A percentile compares a stretch with the other conserved stretches of the same genome.
Conservation (phyloP, 345 rosid genomes). For the Anacardium occidentale region DNA sequence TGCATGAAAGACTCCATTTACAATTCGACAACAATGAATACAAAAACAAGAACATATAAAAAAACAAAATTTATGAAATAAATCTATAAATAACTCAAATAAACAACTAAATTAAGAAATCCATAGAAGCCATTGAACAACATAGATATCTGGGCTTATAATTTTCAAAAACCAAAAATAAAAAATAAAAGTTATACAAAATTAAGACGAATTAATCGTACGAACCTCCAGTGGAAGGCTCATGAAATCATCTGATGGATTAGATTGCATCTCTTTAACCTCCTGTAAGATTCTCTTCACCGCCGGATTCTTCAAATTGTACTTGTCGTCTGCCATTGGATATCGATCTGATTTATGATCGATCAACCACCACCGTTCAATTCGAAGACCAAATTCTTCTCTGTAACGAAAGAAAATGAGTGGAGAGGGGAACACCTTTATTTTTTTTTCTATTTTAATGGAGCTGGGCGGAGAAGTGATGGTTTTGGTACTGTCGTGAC, state of each 20-base stretch:
- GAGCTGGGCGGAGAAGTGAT: background rate
- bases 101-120: background rate
- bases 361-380: slow-evolving; percentile 15
- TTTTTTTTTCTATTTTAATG: background rate
- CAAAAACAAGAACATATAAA: too few species aligned
- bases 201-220: background rate
- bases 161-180: background rate
- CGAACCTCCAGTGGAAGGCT: slow-evolving; percentile 95
- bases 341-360: slow-evolving; percentile 19
- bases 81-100: background rate
- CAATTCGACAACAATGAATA: too few species aligned
- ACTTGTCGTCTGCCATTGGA: slow-evolving; percentile 80
- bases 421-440: background rate
- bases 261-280: slow-evolving; percentile 98
- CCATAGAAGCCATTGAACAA: background rate
- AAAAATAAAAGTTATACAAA: background rate
- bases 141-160: background rate
- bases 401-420: background rate
- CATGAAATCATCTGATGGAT: slow-evolving; percentile 96
- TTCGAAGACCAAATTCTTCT: background rate
- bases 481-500: slow-evolving; percentile 11
- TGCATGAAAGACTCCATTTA: background rate
- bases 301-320: slow-evolving; percentile 85
- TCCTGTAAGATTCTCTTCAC: slow-evolving; percentile 98
- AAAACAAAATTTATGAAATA: background rate